Base-by-base conservation (phyloP, 257 asterid species). In the Cynanchum wilfordii region DNA sequence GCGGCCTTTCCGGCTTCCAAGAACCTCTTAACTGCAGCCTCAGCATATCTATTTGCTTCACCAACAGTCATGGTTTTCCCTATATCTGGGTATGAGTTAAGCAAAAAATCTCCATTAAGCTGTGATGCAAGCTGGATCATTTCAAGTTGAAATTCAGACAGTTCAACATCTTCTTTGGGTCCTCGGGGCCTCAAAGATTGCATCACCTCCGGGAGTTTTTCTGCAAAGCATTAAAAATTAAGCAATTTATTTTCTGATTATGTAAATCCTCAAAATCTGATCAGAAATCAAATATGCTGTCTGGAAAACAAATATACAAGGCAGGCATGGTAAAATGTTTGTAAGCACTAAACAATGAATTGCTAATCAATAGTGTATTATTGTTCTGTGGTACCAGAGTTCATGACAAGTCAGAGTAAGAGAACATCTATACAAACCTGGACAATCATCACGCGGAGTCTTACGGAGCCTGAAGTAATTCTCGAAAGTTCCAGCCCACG, bases 401-500 rank as follows among this genome's bases (percentile, higher is more conserved):
- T 73, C 66, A 36, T 38, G 24, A 65, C 57, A 22, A 36, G 13
- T 54, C 68, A 66, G 47, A 51, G 71, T 3, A 40, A n/a, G 51
- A 45, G 55, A 38, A 22, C 10, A 66, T 27, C 49, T 63, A 79
- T 44, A 50, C 79, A 47, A 70, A 93, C 98, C 98, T 91, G 97
- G 98, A 77, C 98, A 91, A 83, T 94, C 96, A 40, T 86, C 85
- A 16, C 98, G 96, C 15, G 98, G 98, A 79, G 96, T 85, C 63
- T 85, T 79, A 1, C 98, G 97, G 66, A 82, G 49, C 76, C 52
- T 72, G 57, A 93, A 85, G 89, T 81, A 83, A 66, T 84, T 86
- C 80, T 91, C 98, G 33, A 93, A 93, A 60, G 96, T 91, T 73
- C 96, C 98, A 79, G 98, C 98, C 98, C 98, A 91, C 3, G 96